Evolutionary conservation across 139 green algal species (phyloP).

Genomic region (Pseudopediastrum boryanum): DNA sequence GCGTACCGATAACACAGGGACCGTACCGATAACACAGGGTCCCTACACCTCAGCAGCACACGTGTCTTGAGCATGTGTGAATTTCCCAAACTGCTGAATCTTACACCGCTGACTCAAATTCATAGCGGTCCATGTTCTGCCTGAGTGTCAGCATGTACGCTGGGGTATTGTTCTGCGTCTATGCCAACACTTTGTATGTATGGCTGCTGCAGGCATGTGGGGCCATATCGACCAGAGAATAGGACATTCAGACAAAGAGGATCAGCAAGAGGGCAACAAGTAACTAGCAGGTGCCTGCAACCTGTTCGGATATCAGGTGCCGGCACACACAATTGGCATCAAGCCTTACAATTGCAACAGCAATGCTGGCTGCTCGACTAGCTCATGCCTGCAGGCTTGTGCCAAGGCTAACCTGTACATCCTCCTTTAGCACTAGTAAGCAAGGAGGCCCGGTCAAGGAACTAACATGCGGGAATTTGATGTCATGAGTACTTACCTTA

Average conservation of each 20-base stretch:
- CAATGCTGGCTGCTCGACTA: neutral
- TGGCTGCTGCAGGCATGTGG: slow-evolving; percentile 32
- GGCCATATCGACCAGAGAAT: slow-evolving; percentile 12
- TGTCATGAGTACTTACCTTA: too few relatives aligned
- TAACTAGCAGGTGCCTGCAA: neutral
- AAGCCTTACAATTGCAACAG: neutral
- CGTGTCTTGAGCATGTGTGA: too few relatives aligned
- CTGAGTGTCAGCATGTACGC: neutral
- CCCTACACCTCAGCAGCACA: too few relatives aligned
- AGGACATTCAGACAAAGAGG: neutral
- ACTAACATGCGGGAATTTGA: too few relatives aligned
- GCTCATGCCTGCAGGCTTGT: neutral
- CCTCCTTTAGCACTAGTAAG: too few relatives aligned
- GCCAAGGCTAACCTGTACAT: too few relatives aligned
- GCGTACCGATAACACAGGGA: too few relatives aligned
- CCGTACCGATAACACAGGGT: too few relatives aligned
- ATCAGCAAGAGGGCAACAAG: slow-evolving; percentile 7
- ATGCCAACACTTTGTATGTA: too few relatives aligned
- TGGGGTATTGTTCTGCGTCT: neutral
- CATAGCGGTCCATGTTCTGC: neutral
- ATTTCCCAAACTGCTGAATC: neutral
- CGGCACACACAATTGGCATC: neutral
- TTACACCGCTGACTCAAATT: neutral
- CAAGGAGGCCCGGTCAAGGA: too few relatives aligned
- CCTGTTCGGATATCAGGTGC: slow-evolving; percentile 2